Evolutionary conservation across 495 filamentous ascomycete genomes (phyloP).

Genomic region (Xylaria longipes): DNA sequence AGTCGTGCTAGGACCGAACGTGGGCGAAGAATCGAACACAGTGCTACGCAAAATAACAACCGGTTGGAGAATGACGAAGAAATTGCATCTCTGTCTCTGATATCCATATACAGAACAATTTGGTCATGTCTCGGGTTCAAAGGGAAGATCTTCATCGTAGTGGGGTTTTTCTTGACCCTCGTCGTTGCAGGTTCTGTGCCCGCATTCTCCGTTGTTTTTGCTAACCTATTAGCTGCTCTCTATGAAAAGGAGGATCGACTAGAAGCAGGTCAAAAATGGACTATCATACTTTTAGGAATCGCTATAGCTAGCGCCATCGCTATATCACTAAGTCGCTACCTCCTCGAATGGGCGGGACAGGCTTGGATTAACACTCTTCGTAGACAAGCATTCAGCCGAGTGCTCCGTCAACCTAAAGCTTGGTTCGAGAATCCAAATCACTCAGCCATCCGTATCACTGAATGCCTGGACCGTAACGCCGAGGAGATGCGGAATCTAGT

Average conservation of each 20-base stretch:
- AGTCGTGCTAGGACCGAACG: neutral
- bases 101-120: slow-evolving; percentile 71
- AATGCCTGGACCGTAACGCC: slow-evolving; percentile 79
- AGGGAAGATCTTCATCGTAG: slow-evolving; percentile 61
- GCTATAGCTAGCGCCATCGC: slow-evolving; percentile 68
- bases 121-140: slow-evolving; percentile 66
- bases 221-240: slow-evolving; percentile 74
- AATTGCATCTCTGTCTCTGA: slow-evolving; percentile 49
- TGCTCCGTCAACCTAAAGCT: slow-evolving; percentile 78
- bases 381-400: slow-evolving; percentile 67
- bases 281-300: slow-evolving; percentile 70
- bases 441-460: slow-evolving; percentile 63
- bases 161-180: slow-evolving; percentile 66
- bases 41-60: slow-evolving; percentile 15
- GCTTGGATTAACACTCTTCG: slow-evolving; percentile 80
- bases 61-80: slow-evolving; percentile 28
- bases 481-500: slow-evolving; percentile 88
- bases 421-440: slow-evolving; percentile 84
- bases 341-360: slow-evolving; percentile 75
- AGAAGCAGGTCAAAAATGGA: slow-evolving; percentile 66
- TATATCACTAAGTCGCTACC: slow-evolving; percentile 70
- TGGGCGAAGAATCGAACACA: neutral
- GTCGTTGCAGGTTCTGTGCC: slow-evolving; percentile 75
- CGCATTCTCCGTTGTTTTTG: slow-evolving; percentile 77
- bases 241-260: slow-evolving; percentile 55